phyloP scores from a whole-genome alignment of 2,329 filamentous ascomycete species.

The Penicillium digitatum region DNA sequence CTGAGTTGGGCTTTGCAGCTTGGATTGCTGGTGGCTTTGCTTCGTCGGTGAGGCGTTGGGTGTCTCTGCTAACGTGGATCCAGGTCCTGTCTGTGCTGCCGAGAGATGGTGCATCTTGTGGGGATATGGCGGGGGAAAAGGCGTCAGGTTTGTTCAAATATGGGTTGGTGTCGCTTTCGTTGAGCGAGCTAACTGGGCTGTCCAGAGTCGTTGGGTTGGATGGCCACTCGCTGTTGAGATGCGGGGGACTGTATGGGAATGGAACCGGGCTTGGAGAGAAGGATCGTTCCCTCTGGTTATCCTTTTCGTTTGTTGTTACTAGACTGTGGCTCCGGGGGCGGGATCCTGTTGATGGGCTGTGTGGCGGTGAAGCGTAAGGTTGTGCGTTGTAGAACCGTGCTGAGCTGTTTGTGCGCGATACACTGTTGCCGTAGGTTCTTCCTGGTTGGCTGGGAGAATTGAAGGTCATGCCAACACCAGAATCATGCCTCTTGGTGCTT shows the following conservation, averaged over 20 bases:
- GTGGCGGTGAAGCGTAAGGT: conserved; percentile 8
- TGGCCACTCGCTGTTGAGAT: conserved; percentile 5
- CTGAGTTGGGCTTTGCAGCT: neutral
- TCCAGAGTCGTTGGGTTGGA: neutral
- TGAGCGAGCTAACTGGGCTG: neutral
- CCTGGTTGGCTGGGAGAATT: neutral
- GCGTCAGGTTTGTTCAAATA: neutral
- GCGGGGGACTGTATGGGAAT: conserved; percentile 22
- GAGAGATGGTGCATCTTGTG: neutral
- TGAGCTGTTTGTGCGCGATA: conserved; percentile 1
- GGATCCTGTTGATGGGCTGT: neutral
- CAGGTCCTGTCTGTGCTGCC: conserved; percentile 13
- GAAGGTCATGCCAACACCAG: conserved; percentile 10
- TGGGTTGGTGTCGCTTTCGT: neutral
- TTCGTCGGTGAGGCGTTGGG: neutral
- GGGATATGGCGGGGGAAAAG: neutral
- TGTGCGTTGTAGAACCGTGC: conserved; percentile 18
- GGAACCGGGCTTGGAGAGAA: conserved; percentile 11
- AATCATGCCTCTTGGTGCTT: conserved; percentile 11
- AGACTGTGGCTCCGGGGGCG: conserved; percentile 10
- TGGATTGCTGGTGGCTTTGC: neutral
- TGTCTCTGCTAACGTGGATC: conserved; percentile 12
- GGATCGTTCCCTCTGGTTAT: conserved; percentile 4
- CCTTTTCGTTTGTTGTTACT: conserved; percentile 2
- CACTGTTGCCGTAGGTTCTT: neutral